Percentiles rank a stretch among this genome's conserved stretches.
phyloP scores from a whole-genome alignment of 1,284 basidiomycete genomes.

The Coniferiporia weirii region DNA sequence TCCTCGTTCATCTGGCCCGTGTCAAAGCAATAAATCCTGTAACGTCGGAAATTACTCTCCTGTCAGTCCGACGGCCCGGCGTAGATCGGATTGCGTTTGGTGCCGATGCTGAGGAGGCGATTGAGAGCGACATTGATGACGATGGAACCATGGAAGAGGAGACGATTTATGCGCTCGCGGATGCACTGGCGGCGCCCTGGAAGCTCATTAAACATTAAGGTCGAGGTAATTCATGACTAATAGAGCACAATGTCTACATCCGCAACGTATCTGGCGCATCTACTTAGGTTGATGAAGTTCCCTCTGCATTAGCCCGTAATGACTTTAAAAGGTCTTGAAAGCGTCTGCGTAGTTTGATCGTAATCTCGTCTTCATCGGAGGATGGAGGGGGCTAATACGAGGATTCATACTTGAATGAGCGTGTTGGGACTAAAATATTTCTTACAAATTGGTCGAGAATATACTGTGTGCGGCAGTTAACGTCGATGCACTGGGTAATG shows the following conservation, averaged over 20 bases:
- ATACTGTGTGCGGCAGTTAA: constrained; percentile 20
- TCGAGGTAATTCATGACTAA: background rate
- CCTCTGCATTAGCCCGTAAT: constrained; percentile 26
- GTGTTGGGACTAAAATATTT: background rate
- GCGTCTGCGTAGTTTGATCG: constrained; percentile 25
- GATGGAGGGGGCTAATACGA: constrained; percentile 25
- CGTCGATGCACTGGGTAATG: background rate
- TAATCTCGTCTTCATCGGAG: constrained; percentile 25
- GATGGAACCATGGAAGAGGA: constrained; percentile 1
- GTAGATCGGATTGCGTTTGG: constrained; percentile 12
- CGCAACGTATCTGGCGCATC: too few relatives aligned
- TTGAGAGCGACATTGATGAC: background rate
- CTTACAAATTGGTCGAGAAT: constrained; percentile 28
- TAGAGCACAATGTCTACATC: background rate
- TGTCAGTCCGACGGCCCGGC: constrained; percentile 4
- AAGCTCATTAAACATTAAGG: background rate
- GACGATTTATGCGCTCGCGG: background rate
- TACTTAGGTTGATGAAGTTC: constrained; percentile 9
- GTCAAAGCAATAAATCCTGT: constrained; percentile 23
- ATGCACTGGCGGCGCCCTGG: constrained; percentile 3
- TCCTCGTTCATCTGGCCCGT: constrained; percentile 39
- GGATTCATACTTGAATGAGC: background rate
- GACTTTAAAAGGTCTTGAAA: constrained; percentile 26
- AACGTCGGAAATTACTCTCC: background rate
- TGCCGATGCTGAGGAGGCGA: background rate